Evolutionary conservation across 2,329 filamentous ascomycete species (phyloP).

Genomic region (Coniochaeta sp.): DNA sequence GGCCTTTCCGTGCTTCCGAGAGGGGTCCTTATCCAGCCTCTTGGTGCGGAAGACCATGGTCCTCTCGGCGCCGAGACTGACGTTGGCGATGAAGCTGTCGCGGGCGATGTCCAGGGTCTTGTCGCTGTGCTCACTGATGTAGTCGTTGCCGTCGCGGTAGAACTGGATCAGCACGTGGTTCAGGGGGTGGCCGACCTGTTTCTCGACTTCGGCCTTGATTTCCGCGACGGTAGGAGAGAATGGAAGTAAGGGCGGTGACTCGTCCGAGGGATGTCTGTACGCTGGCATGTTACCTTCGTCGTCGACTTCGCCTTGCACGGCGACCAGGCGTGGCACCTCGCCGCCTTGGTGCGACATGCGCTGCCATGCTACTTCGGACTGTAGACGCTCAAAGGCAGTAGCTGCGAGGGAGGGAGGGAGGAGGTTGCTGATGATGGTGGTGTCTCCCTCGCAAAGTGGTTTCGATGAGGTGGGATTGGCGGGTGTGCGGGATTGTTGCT

Average conservation of each 20-base stretch:
- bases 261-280: conserved; percentile 92
- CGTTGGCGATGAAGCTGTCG: conserved; percentile 79
- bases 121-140: conserved; percentile 94
- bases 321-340: conserved; percentile 83
- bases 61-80: conserved; percentile 85
- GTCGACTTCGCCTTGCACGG: conserved; percentile 70
- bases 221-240: conserved; percentile 68
- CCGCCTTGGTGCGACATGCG: conserved; percentile 89
- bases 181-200: conserved; percentile 65
- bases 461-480: conserved; percentile 26
- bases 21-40: conserved; percentile 36
- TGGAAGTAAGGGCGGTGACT: conserved; percentile 66
- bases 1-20: conserved; percentile 7
- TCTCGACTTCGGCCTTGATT: conserved; percentile 63
- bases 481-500: conserved; percentile 4
- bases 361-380: conserved; percentile 75
- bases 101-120: conserved; percentile 88
- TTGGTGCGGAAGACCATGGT: conserved; percentile 88
- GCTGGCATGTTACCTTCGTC: conserved; percentile 70
- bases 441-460: conserved; percentile 72
- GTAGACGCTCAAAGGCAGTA: conserved; percentile 61
- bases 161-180: conserved; percentile 93
- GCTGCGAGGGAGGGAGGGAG: conserved; percentile 49
- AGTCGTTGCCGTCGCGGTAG: conserved; percentile 82
- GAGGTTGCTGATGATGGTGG: conserved; percentile 62